These are phyloP conservation scores for Stephania yunnanensis DNA, from an alignment of 164 flowering plant species.

Conservation along the genomic window DNA sequence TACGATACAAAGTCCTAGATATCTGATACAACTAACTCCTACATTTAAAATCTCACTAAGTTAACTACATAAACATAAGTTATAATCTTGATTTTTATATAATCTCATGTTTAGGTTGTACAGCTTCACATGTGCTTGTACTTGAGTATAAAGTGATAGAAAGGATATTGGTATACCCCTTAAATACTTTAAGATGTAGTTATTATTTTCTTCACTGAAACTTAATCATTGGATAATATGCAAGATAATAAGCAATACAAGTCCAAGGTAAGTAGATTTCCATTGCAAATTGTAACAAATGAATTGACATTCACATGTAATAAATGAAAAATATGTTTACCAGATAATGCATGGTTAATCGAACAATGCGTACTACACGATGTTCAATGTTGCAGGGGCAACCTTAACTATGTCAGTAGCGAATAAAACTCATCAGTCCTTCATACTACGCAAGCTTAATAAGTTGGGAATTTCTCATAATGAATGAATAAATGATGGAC, in stretches of 20 bases:
- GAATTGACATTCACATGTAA: conserved; percentile 17
- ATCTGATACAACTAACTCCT: too few relatives aligned
- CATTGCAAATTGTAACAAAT: background rate
- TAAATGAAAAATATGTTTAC: conserved; percentile 35
- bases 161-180: too few relatives aligned
- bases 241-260: background rate
- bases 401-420: conserved; percentile 89
- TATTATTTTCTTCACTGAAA: too few relatives aligned
- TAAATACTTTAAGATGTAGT: too few relatives aligned
- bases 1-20: too few relatives aligned
- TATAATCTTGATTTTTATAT: conserved; percentile 20
- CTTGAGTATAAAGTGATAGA: too few relatives aligned
- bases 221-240: background rate
- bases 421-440: background rate
- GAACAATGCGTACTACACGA: conserved; percentile 79
- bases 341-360: conserved; percentile 67
- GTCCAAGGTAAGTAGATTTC: background rate
- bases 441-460: background rate
- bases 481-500: too few relatives aligned
- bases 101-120: too few relatives aligned
- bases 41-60: too few relatives aligned
- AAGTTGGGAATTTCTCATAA: too few relatives aligned
- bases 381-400: conserved; percentile 77
- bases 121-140: too few relatives aligned
- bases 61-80: background rate